phyloP scores from a whole-genome alignment of 164 flowering plant species.

The Annona squamosa region DNA sequence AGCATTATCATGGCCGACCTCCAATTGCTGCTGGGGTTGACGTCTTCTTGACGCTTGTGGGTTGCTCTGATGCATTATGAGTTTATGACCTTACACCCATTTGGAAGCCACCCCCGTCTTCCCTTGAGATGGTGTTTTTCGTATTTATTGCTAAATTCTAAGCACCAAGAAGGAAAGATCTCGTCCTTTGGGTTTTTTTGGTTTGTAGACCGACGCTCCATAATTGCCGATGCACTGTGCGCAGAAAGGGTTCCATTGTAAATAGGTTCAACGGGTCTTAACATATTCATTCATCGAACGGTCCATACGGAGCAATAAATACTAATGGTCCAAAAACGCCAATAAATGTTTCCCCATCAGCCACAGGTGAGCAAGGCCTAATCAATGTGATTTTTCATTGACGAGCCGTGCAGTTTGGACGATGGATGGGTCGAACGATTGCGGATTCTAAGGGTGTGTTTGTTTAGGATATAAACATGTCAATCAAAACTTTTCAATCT shows the following conservation, averaged over 20 bases:
- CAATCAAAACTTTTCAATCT: no score
- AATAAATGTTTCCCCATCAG: neutral
- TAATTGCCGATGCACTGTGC: neutral
- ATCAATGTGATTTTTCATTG: neutral
- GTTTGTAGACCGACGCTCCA: neutral
- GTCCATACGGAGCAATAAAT: neutral
- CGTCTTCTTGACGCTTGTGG: neutral
- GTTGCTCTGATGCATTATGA: neutral
- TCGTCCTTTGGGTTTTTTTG: neutral
- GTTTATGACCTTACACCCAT: neutral
- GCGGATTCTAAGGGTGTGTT: no score
- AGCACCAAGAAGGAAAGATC: neutral
- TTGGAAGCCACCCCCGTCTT: neutral
- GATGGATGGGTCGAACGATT: no score
- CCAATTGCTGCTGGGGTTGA: neutral
- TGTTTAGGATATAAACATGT: no score
- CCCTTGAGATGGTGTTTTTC: neutral
- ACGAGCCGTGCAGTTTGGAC: no score
- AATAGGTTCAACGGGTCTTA: neutral
- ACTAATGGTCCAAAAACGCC: neutral
- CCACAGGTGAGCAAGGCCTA: neutral
- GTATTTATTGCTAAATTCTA: neutral
- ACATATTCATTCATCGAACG: neutral
- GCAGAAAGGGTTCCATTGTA: neutral
- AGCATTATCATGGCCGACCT: neutral